These are phyloP conservation scores for Paulownia fortunei DNA, from an alignment of 257 asterid genomes.

Conservation along the genomic window DNA sequence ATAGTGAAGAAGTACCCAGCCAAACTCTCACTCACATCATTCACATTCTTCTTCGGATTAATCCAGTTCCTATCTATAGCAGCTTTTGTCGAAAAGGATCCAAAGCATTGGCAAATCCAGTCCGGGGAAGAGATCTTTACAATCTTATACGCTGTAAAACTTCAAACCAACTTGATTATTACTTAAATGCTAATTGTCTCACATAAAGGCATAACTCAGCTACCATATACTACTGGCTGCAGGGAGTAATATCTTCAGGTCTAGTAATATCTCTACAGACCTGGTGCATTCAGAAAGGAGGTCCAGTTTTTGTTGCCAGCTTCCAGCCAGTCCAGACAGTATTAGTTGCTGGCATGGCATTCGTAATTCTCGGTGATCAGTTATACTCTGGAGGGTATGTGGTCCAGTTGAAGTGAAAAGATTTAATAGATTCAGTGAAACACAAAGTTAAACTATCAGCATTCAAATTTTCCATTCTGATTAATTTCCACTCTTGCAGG, in stretches of 20 bases:
- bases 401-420: neutral
- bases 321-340: conserved; percentile 95
- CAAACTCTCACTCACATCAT: conserved; percentile 81
- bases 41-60: conserved; percentile 84
- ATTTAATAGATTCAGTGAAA: neutral
- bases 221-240: conserved; percentile 30
- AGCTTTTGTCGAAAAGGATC: conserved; percentile 76
- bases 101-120: conserved; percentile 67
- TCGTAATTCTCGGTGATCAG: conserved; percentile 71
- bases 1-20: conserved; percentile 87
- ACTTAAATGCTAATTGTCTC: neutral
- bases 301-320: conserved; percentile 86
- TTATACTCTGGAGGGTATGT: conserved; percentile 82
- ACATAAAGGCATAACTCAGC: neutral
- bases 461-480: neutral
- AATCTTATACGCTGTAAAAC: conserved; percentile 76
- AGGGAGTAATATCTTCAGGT: conserved; percentile 91
- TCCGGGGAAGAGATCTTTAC: conserved; percentile 72
- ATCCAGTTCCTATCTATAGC: conserved; percentile 80
- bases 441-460: neutral
- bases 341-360: conserved; percentile 82
- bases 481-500: conserved; percentile 48
- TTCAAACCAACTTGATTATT: conserved; percentile 23
- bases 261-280: conserved; percentile 80
- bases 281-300: conserved; percentile 94